Conservation (phyloP, 1,284 basidiomycete genomes). For the Stereum hirsutum region DNA sequence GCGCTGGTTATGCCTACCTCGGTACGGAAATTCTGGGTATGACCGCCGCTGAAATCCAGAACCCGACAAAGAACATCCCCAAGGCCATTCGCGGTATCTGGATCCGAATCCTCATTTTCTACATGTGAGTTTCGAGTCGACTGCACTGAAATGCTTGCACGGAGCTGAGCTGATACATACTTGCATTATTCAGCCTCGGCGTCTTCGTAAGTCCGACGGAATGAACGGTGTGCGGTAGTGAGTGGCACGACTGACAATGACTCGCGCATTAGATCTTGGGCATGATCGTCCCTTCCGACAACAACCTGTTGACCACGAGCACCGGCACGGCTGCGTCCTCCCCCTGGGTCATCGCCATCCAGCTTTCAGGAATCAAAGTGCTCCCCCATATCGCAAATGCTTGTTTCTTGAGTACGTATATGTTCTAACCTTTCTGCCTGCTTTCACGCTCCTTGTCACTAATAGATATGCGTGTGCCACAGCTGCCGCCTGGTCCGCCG, state of each 20-base stretch:
- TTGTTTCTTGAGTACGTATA: background rate
- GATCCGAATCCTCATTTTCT: constrained; percentile 73
- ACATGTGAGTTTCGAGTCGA: constrained; percentile 28
- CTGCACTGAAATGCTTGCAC: too few relatives aligned
- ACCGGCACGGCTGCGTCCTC: constrained; percentile 57
- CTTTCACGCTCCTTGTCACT: constrained; percentile 45
- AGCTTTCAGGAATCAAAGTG: too few relatives aligned
- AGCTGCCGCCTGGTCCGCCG: constrained; percentile 76
- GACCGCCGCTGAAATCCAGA: constrained; percentile 70
- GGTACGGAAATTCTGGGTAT: too few relatives aligned
- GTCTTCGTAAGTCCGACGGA: constrained; percentile 65
- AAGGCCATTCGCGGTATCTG: constrained; percentile 78
- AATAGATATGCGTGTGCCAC: constrained; percentile 64
- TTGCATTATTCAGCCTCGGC: constrained; percentile 70
- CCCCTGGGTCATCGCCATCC: constrained; percentile 80
- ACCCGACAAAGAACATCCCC: constrained; percentile 70
- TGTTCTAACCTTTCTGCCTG: background rate
- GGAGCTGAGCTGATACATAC: constrained; percentile 39
- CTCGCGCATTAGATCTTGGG: too few relatives aligned
- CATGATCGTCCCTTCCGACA: too few relatives aligned
- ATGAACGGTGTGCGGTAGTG: too few relatives aligned
- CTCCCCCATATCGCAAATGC: constrained; percentile 19
- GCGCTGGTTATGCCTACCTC: too few relatives aligned
- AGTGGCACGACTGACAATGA: too few relatives aligned
- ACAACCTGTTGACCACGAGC: too few relatives aligned